Evolutionary conservation across 768 basidiomycete species (phyloP), one percentile per base, ranked within the genome.

Genomic region (Suillus clintonianus): DNA sequence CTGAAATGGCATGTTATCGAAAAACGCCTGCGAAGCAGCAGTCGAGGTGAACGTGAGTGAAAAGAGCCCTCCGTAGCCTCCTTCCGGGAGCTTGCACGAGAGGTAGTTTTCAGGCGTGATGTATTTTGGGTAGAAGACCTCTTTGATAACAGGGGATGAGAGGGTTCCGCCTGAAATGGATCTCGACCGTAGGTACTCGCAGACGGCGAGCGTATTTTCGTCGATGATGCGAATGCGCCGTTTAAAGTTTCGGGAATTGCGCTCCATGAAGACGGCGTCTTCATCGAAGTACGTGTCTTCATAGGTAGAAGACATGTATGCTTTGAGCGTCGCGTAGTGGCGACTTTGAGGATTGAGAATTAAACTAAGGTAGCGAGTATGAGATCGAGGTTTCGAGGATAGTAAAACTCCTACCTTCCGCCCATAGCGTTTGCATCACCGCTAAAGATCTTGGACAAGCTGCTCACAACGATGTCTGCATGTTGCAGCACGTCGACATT

Each of bases 361-460:
- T 8, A 99, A 83, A 70, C 97, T 99, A 68, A 1, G 41, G 24
- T 13, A 43, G 51, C 22, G 41, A 43, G 48, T 30, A 22, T 57
- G 34, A 59, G 39, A 39, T 24, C 61, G 34, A 63, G 56, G 10
- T 45, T 48, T 57, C 37, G 47, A 37, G 64, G 11, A 43, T 19
- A 7, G n/a, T 45, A 17, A 50, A 17, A 57, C 39, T 80, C 85
- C 59, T 69, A 97, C 97, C 92, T 93, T 72, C 97, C 97, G 51
- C 97, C 97, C 97, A 99, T 98, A 58, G 96, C 94, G 71, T 99
- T 98, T 43, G 89, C 86, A 60, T 92, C 90, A 1, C 97, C 97
- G 66, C 94, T 95, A 79, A 99, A 99, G 34, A 99, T 83, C 80
- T 99, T 99, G 24, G 92, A 90, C 71, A 98, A 76, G 78, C 94